These are phyloP conservation scores for Exophiala phaeomuriformis DNA, from an alignment of 2,329 filamentous ascomycete genomes.

Conservation along the genomic window DNA sequence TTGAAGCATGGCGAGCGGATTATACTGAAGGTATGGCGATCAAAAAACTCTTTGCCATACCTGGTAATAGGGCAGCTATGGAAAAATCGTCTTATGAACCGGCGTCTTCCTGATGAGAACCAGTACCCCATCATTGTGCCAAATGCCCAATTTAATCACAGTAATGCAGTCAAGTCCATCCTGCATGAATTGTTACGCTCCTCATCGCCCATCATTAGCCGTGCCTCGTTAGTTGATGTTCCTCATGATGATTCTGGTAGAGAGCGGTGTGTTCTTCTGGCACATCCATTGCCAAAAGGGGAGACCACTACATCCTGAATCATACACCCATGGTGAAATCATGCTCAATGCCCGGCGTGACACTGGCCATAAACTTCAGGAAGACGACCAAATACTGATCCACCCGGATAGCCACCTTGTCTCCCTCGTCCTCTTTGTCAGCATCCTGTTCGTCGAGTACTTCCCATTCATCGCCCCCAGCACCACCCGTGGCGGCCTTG, in stretches of 20 bases:
- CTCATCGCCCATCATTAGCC: neutral
- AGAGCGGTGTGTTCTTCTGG: too few species aligned
- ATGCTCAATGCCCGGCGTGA: constrained; percentile 94
- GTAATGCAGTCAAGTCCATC: too few species aligned
- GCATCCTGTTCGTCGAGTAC: constrained; percentile 46
- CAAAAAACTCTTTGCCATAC: too few species aligned
- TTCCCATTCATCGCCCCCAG: constrained; percentile 57
- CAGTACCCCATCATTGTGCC: too few species aligned
- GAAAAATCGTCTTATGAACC: too few species aligned
- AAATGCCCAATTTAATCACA: neutral
- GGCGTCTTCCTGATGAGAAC: too few species aligned
- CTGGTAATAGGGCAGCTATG: too few species aligned
- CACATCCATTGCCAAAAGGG: neutral
- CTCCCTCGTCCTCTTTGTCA: constrained; percentile 41
- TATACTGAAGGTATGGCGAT: too few species aligned
- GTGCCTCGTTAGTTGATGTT: neutral
- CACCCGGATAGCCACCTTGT: constrained; percentile 43
- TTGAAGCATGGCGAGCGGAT: too few species aligned
- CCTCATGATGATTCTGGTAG: neutral
- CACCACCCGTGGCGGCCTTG: constrained; percentile 34
- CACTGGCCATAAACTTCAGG: constrained; percentile 68
- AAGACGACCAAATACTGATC: constrained; percentile 48
- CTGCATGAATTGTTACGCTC: too few species aligned
- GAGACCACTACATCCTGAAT: constrained; percentile 22
- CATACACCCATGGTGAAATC: constrained; percentile 95